Evolutionary conservation across 1,284 basidiomycete genomes (phyloP).

Genomic region (Trichosporon ovoides): DNA sequence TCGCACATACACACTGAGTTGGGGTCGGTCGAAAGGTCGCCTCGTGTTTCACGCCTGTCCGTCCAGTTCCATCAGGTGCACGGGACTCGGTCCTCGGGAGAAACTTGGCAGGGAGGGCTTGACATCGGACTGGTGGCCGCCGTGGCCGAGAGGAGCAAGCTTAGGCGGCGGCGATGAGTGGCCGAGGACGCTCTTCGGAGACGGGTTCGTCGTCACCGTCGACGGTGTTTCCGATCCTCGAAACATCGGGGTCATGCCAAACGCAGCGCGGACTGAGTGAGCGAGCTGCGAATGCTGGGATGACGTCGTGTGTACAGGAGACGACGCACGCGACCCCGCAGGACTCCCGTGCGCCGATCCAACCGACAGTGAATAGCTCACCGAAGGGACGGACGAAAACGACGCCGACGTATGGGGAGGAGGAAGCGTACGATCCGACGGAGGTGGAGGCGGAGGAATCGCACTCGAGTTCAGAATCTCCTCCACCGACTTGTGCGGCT

Average conservation of each 20-base stretch:
- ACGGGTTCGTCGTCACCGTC: slow-evolving; percentile 21
- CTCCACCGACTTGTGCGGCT: slow-evolving; percentile 40
- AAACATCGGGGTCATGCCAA: slow-evolving; percentile 81
- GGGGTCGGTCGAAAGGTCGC: not conserved
- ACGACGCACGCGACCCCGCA: slow-evolving; percentile 37
- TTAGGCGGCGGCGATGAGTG: slow-evolving; percentile 27
- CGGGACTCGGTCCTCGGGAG: slow-evolving; percentile 18
- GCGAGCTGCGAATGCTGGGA: slow-evolving; percentile 37
- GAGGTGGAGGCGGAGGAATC: slow-evolving; percentile 41
- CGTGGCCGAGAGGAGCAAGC: slow-evolving; percentile 32
- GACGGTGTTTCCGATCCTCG: slow-evolving; percentile 22
- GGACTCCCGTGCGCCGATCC: slow-evolving; percentile 45
- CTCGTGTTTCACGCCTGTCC: slow-evolving; percentile 15
- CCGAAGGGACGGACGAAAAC: slow-evolving; percentile 32
- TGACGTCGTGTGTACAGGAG: slow-evolving; percentile 32
- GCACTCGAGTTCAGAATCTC: slow-evolving; percentile 48
- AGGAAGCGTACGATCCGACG: slow-evolving; percentile 40
- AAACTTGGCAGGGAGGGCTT: slow-evolving; percentile 21
- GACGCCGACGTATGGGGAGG: slow-evolving; percentile 33
- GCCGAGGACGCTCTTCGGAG: slow-evolving; percentile 25
- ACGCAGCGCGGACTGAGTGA: slow-evolving; percentile 67
- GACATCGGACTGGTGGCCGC: slow-evolving; percentile 15
- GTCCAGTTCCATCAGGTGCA: slow-evolving; percentile 26
- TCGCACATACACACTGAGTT: not conserved
- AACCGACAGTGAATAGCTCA: slow-evolving; percentile 36